Evolutionary conservation across 2,329 filamentous ascomycete genomes (phyloP).

Genomic region (Rhytidhysteron rufulum): DNA sequence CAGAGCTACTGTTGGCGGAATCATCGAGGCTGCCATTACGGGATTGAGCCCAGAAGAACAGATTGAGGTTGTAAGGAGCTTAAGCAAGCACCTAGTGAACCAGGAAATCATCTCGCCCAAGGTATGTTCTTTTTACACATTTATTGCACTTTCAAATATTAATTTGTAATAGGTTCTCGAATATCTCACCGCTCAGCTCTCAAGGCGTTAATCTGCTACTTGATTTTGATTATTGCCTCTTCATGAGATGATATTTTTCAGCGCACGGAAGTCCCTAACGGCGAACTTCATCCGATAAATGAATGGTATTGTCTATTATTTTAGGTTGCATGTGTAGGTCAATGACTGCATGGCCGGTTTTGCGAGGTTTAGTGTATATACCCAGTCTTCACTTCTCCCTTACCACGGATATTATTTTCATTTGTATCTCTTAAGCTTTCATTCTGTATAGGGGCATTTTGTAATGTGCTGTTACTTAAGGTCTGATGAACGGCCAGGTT

Average conservation of each 20-base stretch:
- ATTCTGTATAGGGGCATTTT: too few relatives aligned
- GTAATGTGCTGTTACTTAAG: too few relatives aligned
- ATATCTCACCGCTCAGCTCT: conserved; percentile 8
- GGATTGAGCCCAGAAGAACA: conserved; percentile 87
- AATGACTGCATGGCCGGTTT: background rate
- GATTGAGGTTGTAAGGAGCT: conserved; percentile 66
- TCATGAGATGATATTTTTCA: background rate
- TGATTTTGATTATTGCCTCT: background rate
- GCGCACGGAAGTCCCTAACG: background rate
- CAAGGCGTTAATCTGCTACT: conserved; percentile 4
- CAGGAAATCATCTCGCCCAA: conserved; percentile 55
- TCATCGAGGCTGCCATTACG: conserved; percentile 88
- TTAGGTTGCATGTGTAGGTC: background rate
- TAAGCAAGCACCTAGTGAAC: conserved; percentile 62
- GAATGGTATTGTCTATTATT: background rate
- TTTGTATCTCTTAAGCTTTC: too few relatives aligned
- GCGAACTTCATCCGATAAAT: background rate
- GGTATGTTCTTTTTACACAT: conserved; percentile 31
- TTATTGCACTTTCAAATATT: background rate
- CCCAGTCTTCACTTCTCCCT: background rate
- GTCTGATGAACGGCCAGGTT: too few relatives aligned
- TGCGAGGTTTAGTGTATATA: background rate
- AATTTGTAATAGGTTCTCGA: conserved; percentile 6
- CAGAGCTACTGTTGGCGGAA: conserved; percentile 77
- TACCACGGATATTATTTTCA: too few relatives aligned